A percentile compares a stretch with the other conserved stretches of the same genome.
phyloP scores from a whole-genome alignment of 352 stramenopile genomes.

The Halophytophthora polymorphica region DNA sequence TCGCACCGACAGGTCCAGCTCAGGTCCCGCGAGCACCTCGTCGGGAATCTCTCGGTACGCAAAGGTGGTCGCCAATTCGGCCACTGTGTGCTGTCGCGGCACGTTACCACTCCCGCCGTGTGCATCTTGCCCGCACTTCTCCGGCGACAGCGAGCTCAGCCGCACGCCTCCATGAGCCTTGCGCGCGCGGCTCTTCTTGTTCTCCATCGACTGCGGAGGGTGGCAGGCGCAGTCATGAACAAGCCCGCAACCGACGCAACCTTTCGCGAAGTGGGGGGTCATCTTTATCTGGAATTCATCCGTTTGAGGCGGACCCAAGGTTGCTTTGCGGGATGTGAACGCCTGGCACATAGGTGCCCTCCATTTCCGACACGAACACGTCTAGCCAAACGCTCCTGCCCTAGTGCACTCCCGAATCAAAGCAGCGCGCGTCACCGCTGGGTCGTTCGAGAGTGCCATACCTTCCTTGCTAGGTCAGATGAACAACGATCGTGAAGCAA shows the following conservation, averaged over 20 bases:
- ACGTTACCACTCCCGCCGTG: constrained; percentile 1
- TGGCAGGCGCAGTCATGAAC: too few relatives aligned
- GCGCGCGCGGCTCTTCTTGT: constrained; percentile 27
- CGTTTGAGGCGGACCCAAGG: too few relatives aligned
- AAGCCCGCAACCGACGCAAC: too few relatives aligned
- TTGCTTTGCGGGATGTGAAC: too few relatives aligned
- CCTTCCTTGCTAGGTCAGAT: background rate
- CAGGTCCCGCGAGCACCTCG: constrained; percentile 51
- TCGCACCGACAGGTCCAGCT: constrained; percentile 62
- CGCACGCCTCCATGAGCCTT: constrained; percentile 52
- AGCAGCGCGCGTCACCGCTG: too few relatives aligned
- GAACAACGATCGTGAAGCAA: too few relatives aligned
- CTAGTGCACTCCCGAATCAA: too few relatives aligned
- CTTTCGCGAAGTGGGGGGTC: too few relatives aligned
- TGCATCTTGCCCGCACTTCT: constrained; percentile 2
- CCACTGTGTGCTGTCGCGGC: constrained; percentile 14
- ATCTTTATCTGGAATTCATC: too few relatives aligned
- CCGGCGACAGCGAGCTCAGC: constrained; percentile 27
- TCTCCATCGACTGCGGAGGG: constrained; percentile 16
- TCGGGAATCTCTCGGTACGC: constrained; percentile 60
- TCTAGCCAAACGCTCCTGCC: too few relatives aligned
- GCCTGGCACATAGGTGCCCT: too few relatives aligned
- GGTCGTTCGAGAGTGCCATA: background rate
- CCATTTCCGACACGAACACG: too few relatives aligned
- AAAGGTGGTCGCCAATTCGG: constrained; percentile 43